Evolutionary conservation across 345 rosid species (phyloP).

Genomic region (Salix udensis): DNA sequence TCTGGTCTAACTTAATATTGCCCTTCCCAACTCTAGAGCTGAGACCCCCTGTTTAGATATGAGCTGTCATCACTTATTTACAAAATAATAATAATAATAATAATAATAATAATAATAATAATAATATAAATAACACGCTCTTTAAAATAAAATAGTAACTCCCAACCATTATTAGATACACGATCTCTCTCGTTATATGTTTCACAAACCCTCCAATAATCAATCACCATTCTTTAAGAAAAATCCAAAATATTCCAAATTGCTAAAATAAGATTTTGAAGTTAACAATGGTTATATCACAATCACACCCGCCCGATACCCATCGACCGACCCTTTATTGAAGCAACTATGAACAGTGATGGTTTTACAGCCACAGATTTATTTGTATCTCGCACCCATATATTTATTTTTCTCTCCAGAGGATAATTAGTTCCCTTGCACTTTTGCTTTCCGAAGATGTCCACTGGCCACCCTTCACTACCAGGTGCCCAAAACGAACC

Average conservation of each 20-base stretch:
- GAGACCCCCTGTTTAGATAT: too few species aligned
- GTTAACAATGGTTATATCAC: neutral
- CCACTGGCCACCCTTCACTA: neutral
- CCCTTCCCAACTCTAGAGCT: too few species aligned
- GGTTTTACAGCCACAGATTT: conserved; percentile 6
- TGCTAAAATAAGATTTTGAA: neutral
- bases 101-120: too few species aligned
- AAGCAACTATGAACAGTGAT: neutral
- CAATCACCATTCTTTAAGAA: neutral
- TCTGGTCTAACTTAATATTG: too few species aligned
- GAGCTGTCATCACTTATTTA: too few species aligned
- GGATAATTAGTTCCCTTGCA: neutral
- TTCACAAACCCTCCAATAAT: neutral
- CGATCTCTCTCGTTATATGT: too few species aligned
- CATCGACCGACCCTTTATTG: neutral
- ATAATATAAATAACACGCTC: too few species aligned
- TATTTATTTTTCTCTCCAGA: neutral
- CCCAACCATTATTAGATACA: too few species aligned
- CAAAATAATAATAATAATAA: too few species aligned
- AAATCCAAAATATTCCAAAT: neutral
- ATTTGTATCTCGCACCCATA: neutral
- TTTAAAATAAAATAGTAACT: too few species aligned
- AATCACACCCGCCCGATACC: neutral
- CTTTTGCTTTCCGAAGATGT: neutral
- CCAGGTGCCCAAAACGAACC: neutral